Base-by-base conservation (phyloP, 768 basidiomycete species). In the Suillus brevipes region DNA sequence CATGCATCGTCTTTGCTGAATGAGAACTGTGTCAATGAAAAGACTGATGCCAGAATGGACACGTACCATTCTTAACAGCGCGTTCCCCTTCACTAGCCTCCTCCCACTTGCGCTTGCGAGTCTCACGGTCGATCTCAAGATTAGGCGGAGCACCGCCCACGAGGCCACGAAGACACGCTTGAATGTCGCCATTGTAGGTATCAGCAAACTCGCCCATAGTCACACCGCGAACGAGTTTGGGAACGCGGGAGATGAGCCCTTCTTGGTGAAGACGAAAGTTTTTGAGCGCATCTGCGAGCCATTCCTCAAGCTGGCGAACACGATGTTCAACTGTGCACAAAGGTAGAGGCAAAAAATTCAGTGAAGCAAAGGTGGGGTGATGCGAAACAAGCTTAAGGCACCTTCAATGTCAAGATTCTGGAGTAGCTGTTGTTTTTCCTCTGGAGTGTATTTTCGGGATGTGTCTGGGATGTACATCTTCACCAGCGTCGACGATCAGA, bases 381-480 rank as follows among this genome's bases (percentile, higher is more conserved):
- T 16, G 18, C 37, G 23, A 43, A 64, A 7, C 61, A 55, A 28
- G 49, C 14, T 59, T 13, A 13, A 70, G 76, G 14, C 68, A 90
- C 91, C 89, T 85, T 94, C 92, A 66, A 93, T 85, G 67, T 92
- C 90, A 59, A 94, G 83, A 74, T 94, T 94, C 55, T 84, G 84
- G 47, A 93, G 78, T 2, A 93, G 83, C 67, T 92, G 89, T 34
- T 84, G 79, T 67, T 92, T 93, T 78, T 93, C 90, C 70, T 92
- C 90, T 6, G 80, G 77, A 9, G 83, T 86, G 71, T 81, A 86
- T 68, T 77, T 82, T 20, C 77, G 70, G 25, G 70, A 70, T 64
- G 69, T 53, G 28, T 63, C 59, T 18, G 63, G 64, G 8, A 49
- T 56, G 25, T 74, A 67, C 77, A 76, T 78, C 18, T 59, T 59